Base-by-base conservation (phyloP, 352 stramenopile species). In the Globisporangium spiculum region DNA sequence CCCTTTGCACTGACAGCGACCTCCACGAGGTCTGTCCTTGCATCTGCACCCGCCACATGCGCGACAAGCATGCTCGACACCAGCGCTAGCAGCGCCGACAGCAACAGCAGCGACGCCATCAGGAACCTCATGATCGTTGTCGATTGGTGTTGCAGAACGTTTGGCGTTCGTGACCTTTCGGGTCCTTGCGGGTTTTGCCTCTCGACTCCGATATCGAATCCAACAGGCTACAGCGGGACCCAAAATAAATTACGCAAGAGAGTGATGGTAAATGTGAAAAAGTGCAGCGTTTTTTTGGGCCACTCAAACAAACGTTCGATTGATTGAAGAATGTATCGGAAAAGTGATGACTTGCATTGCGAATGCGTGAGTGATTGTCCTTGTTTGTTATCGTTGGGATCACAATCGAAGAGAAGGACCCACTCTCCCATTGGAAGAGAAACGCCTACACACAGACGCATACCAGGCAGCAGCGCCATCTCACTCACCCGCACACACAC, bases 401-500 rank as follows among this genome's bases (percentile, higher is more conserved):
- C 38, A 46, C 9, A 46, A 12, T 46, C 38, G 38, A 46, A 46
- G 16, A 16, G 16, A 6, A 46, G 38, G 36, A 6, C 38, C 16
- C 32, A 63, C 36, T 63, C 58, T 63, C 58, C 58, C 58, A 63
- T 54, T 63, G 16, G 44, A 52, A 52, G 44, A 52, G 44, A 52
- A 52, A 20, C 44, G 10, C 22, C 4, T 16, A 34, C 24, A 22
- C 53, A 12, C 22, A n/a, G 4, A 16, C 32, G 22, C 14, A 53
- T n/a, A 30, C 8, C 14, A 24, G 26, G n/a, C 38, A 16, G 14
- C 1, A 63, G 56, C 58, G 22, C 58, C 24, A 10, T 24, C 34
- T 9, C 26, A 9, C 57, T 24, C 30, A 10, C 20, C 53, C 22
- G 48, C 57, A 18, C 22, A 41, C 20, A 36, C 50, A 65, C 30